phyloP scores from a whole-genome alignment of 2,329 filamentous ascomycete genomes.

The Paracoccidioides lutzii region DNA sequence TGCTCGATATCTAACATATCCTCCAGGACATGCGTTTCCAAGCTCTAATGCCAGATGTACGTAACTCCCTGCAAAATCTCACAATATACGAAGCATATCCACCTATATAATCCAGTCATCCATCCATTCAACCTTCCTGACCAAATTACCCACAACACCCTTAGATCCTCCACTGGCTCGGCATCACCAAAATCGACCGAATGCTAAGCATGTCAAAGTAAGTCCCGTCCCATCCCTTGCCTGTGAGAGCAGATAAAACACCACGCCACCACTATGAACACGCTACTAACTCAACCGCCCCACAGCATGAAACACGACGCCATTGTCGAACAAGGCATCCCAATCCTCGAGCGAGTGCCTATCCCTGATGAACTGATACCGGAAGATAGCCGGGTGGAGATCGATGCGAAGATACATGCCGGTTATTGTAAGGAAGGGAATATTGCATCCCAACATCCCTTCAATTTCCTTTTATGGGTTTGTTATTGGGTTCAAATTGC shows the following conservation, averaged over 20 bases:
- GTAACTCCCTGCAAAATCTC: constrained; percentile 1
- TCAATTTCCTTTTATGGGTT: not conserved
- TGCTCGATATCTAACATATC: not conserved
- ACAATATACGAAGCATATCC: too few species aligned
- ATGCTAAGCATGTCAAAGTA: constrained; percentile 98
- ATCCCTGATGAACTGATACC: constrained; percentile 92
- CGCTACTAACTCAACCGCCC: not conserved
- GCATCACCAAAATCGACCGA: constrained; percentile 94
- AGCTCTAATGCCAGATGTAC: constrained; percentile 78
- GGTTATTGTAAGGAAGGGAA: constrained; percentile 40
- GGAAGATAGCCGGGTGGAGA: constrained; percentile 90
- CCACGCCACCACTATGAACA: not conserved
- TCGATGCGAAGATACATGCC: constrained; percentile 95
- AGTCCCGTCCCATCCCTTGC: constrained; percentile 19
- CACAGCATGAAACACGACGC: constrained; percentile 38
- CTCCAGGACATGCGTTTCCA: constrained; percentile 76
- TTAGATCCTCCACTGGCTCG: constrained; percentile 83
- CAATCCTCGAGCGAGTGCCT: constrained; percentile 78
- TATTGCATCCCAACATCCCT: not conserved
- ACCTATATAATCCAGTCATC: too few species aligned
- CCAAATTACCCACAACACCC: not conserved
- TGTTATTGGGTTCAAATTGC: constrained; percentile 50
- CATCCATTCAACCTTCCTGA: not conserved
- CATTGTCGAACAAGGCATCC: constrained; percentile 42
- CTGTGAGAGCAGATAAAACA: not conserved